A percentile compares a stretch with the other conserved stretches of the same genome.
Evolutionary conservation across 352 stramenopile genomes (phyloP).

Genomic region (Phytophthora pini): DNA sequence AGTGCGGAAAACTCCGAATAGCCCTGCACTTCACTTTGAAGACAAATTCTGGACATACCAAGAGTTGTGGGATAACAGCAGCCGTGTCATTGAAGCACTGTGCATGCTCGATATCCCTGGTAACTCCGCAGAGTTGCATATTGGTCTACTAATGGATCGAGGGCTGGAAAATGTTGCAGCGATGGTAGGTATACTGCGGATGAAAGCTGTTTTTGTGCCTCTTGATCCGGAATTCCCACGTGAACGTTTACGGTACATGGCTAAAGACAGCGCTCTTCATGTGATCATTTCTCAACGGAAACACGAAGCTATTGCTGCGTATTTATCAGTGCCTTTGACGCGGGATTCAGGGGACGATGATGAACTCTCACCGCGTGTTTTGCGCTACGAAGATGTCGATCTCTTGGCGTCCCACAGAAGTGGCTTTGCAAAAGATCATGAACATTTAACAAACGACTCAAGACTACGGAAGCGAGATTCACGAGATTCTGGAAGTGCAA

Average conservation of each 20-base stretch:
- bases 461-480: not conserved
- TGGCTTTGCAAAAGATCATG: not conserved
- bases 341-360: conserved; percentile 1
- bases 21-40: conserved; percentile 50
- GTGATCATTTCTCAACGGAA: conserved; percentile 51
- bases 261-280: conserved; percentile 45
- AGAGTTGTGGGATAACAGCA: conserved; percentile 42
- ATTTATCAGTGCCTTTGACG: conserved; percentile 17
- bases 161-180: conserved; percentile 50
- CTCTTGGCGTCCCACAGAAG: conserved; percentile 1
- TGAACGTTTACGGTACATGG: conserved; percentile 59
- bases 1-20: conserved; percentile 36
- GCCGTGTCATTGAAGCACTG: conserved; percentile 30
- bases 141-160: conserved; percentile 54
- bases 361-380: conserved; percentile 15
- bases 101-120: conserved; percentile 13
- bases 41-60: conserved; percentile 46
- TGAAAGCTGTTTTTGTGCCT: conserved; percentile 48
- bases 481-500: conserved; percentile 14
- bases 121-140: conserved; percentile 21
- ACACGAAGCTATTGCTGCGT: conserved; percentile 24
- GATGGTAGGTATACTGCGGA: conserved; percentile 49
- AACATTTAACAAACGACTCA: not conserved
- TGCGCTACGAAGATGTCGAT: conserved; percentile 46
- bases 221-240: conserved; percentile 56